Percentiles rank a stretch among this genome's conserved stretches.
Evolutionary conservation across 1,284 basidiomycete genomes (phyloP).

Genomic region (Ceratobasidium sp.): DNA sequence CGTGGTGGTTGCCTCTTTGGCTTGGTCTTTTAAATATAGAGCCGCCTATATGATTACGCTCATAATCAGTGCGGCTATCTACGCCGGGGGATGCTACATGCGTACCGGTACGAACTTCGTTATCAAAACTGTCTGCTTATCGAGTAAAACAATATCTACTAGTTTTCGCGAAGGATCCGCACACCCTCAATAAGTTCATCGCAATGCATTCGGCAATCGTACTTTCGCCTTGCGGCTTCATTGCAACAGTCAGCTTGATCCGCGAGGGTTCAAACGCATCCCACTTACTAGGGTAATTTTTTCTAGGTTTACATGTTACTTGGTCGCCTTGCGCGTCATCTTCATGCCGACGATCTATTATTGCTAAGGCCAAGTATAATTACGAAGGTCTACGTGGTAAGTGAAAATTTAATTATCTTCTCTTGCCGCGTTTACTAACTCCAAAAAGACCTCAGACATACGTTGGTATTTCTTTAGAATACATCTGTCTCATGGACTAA

Average conservation of each 20-base stretch:
- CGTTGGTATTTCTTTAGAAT: not conserved
- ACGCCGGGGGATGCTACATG: constrained; percentile 63
- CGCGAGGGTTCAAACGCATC: not conserved
- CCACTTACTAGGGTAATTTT: not conserved
- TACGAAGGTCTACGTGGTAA: constrained; percentile 64
- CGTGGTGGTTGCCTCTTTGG: not conserved
- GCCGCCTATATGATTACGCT: constrained; percentile 71
- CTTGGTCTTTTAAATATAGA: constrained; percentile 21
- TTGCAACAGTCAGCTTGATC: constrained; percentile 63
- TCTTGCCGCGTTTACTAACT: not conserved
- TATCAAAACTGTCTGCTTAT: not conserved
- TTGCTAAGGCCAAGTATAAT: constrained; percentile 67
- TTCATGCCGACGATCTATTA: constrained; percentile 67
- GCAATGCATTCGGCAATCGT: constrained; percentile 73
- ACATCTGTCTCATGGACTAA: not conserved
- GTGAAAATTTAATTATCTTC: not conserved
- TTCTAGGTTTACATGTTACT: constrained; percentile 71
- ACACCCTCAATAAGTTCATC: constrained; percentile 62
- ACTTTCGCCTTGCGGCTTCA: constrained; percentile 75
- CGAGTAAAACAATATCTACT: constrained; percentile 35
- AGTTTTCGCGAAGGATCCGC: constrained; percentile 52
- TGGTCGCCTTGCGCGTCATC: constrained; percentile 69
- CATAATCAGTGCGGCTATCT: constrained; percentile 71
- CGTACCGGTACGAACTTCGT: constrained; percentile 57
- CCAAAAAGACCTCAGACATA: constrained; percentile 32